phyloP scores from a whole-genome alignment of 2,329 filamentous ascomycete genomes.

The Epichloe gansuensis region DNA sequence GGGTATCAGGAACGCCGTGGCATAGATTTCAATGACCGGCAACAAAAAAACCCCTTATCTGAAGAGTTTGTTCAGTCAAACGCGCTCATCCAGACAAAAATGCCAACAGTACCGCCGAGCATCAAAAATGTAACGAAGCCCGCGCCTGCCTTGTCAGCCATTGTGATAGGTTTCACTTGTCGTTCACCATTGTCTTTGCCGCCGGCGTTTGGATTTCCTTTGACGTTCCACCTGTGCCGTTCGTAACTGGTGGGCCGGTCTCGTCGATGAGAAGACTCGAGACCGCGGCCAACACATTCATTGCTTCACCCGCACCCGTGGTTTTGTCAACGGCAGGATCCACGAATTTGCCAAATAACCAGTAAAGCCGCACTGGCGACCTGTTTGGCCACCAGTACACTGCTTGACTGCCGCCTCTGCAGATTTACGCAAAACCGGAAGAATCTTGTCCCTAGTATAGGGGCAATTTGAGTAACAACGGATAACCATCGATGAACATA shows the following conservation, averaged over 20 bases:
- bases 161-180: conserved; percentile 22
- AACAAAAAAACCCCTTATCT: not conserved
- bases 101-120: conserved; percentile 27
- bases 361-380: conserved; percentile 51
- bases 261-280: conserved; percentile 34
- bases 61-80: conserved; percentile 12
- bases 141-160: conserved; percentile 35
- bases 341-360: conserved; percentile 36
- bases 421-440: conserved; percentile 45
- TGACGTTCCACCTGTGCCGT: conserved; percentile 37
- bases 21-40: not conserved
- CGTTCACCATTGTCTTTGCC: conserved; percentile 18
- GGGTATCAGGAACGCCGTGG: not conserved
- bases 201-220: conserved; percentile 29
- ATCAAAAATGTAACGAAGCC: conserved; percentile 35
- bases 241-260: conserved; percentile 30
- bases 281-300: conserved; percentile 45
- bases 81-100: conserved; percentile 40
- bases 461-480: conserved; percentile 48
- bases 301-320: conserved; percentile 44
- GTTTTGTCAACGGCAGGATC: conserved; percentile 40
- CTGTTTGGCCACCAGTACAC: conserved; percentile 47
- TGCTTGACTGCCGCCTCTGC: conserved; percentile 46
- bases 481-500: conserved; percentile 56
- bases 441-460: conserved; percentile 39